Evolutionary conservation across 2,329 filamentous ascomycete species (phyloP).

Genomic region (Pyrenophora tritici-repentis): DNA sequence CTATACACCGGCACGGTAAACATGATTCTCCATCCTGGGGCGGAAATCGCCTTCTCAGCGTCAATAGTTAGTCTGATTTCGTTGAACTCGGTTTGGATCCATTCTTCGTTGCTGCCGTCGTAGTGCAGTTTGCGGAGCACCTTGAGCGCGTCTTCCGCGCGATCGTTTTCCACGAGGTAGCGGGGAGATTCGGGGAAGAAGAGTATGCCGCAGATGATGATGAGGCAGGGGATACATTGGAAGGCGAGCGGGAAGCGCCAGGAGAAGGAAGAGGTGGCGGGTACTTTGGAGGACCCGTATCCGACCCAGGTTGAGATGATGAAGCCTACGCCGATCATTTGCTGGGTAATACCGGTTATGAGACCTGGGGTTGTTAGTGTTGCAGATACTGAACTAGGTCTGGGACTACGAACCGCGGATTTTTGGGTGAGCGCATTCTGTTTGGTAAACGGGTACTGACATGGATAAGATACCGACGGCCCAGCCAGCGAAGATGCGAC

Average conservation of each 20-base stretch:
- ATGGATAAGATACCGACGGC: conserved; percentile 64
- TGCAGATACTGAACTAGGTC: background rate
- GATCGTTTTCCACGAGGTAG: conserved; percentile 53
- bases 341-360: conserved; percentile 62
- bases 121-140: conserved; percentile 58
- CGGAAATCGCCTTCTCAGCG: conserved; percentile 61
- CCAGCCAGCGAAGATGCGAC: conserved; percentile 63
- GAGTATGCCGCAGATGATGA: conserved; percentile 51
- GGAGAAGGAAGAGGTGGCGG: conserved; percentile 44
- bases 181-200: conserved; percentile 50
- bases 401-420: conserved; percentile 53
- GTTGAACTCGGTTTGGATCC: conserved; percentile 62
- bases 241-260: conserved; percentile 55
- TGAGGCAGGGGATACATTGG: conserved; percentile 52
- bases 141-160: conserved; percentile 58
- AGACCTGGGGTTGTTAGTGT: conserved; percentile 40
- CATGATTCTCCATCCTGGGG: conserved; percentile 60
- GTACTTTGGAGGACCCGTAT: conserved; percentile 49
- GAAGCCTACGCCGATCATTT: conserved; percentile 63
- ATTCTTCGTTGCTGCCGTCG: conserved; percentile 60
- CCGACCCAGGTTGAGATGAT: conserved; percentile 61
- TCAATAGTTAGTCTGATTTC: conserved; percentile 67
- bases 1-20: conserved; percentile 64
- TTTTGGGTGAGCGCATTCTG: conserved; percentile 64
- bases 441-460: conserved; percentile 67